A percentile compares a stretch with the other conserved stretches of the same genome.
phyloP scores from a whole-genome alignment of 2,329 filamentous ascomycete species.

The Cryphonectria parasitica region DNA sequence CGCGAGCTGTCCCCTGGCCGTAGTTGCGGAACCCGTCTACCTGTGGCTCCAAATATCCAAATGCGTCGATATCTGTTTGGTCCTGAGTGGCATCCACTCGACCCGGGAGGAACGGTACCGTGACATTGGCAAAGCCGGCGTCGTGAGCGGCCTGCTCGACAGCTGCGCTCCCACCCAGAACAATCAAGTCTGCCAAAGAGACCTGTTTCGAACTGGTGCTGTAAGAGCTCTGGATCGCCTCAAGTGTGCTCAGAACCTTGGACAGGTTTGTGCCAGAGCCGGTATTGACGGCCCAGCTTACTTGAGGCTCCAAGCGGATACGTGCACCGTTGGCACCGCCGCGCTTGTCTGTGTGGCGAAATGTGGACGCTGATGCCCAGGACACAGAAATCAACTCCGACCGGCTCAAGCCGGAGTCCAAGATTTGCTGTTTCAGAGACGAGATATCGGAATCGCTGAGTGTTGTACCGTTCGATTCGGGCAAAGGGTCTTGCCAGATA shows the following conservation, averaged over 20 bases:
- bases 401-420: constrained; percentile 62
- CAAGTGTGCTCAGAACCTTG: constrained; percentile 64
- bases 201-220: constrained; percentile 65
- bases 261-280: constrained; percentile 48
- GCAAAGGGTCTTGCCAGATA: constrained; percentile 78
- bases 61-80: constrained; percentile 69
- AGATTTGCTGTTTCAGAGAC: constrained; percentile 70
- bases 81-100: constrained; percentile 73
- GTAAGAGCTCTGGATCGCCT: constrained; percentile 57
- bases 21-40: constrained; percentile 84
- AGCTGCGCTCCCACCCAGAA: constrained; percentile 71
- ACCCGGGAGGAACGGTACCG: constrained; percentile 74
- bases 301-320: constrained; percentile 74
- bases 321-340: constrained; percentile 81
- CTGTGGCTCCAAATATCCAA: constrained; percentile 67
- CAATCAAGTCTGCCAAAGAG: constrained; percentile 78
- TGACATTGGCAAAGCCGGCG: constrained; percentile 48
- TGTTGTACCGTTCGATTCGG: constrained; percentile 58
- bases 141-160: constrained; percentile 70
- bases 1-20: constrained; percentile 63
- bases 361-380: constrained; percentile 72
- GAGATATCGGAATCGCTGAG: constrained; percentile 66
- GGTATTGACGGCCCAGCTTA: constrained; percentile 76
- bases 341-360: constrained; percentile 78
- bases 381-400: constrained; percentile 67